Conservation (phyloP, 129 eudicot species). For the Heracleum sosnowskyi region DNA sequence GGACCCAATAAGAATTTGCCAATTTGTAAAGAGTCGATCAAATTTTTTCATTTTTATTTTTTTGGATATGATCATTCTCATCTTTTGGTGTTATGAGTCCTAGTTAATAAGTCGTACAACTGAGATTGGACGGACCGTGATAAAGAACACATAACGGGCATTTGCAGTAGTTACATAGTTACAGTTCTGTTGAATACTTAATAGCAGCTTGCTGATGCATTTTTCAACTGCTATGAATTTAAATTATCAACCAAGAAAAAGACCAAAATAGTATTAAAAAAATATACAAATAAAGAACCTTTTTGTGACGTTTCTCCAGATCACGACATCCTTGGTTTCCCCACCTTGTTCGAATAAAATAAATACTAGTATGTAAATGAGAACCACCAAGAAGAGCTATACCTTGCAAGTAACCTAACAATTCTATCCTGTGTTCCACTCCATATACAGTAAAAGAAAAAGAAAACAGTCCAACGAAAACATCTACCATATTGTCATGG, state of each 20-base stretch:
- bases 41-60: too few relatives aligned
- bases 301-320: not conserved
- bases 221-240: not conserved
- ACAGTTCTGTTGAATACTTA: not conserved
- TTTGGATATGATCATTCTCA: too few relatives aligned
- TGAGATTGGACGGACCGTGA: not conserved
- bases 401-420: not conserved
- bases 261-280: not conserved
- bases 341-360: not conserved
- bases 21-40: too few relatives aligned
- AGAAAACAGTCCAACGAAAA: not conserved
- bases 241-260: constrained; percentile 4
- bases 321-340: not conserved
- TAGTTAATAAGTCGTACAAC: not conserved
- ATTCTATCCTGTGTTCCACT: not conserved
- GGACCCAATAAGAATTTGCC: too few relatives aligned
- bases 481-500: not conserved
- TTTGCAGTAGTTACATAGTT: not conserved
- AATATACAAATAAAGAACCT: not conserved
- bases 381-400: not conserved
- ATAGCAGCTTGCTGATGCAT: not conserved
- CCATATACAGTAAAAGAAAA: not conserved
- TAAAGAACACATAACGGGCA: not conserved
- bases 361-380: not conserved
- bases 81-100: too few relatives aligned